Base-by-base conservation (phyloP, 306 rosid species). In the Lathyrus oleraceus region DNA sequence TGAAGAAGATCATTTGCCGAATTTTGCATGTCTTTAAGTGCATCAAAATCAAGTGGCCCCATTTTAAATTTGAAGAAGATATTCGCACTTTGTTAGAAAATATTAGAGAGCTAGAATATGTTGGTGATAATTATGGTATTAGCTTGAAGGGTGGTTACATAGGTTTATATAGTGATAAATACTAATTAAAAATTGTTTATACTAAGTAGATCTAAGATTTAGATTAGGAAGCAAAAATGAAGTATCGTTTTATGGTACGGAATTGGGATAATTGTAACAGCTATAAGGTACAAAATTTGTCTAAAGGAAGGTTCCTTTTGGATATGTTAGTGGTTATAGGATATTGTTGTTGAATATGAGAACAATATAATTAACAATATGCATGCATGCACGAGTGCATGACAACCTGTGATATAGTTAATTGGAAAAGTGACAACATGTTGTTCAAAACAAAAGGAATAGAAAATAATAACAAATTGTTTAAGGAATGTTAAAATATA, bases 1-100 rank as follows among this genome's bases (percentile, higher is more conserved):
- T 85, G 89, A 42, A 86, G 86, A 4, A 82, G 84, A 15, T 75
- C 83, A 17, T 84, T 88, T 2, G 88, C 88, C 1, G 87, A 72
- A 78, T 82, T 80, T 66, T 86, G 91, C 65, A 88, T 23, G 62
- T 75, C 73, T 71, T 79, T 80, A 5, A 88, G 85, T 12, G 86
- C 86, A 72, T 82, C 81, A 69, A 86, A 84, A 63, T 86, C 82
- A 48, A 80, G 81, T 78, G 73, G 79, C 32, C 76, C 85, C 89
- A 80, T 72, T 6, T 32, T 13, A 0, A 47, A 60, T 12, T 42
- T 63, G 2, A 52, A 39, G 10, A 23, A 48, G 13, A 35, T 0
- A 20, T 58, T 13, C 17, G 47, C 5, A 40, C 17, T 60, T 58
- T 58, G 39, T 28, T 1, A 35, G 44, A 61, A 61, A 30, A 1